Evolutionary conservation across 495 filamentous ascomycete genomes (phyloP).

Genomic region (Daldinia bambusicola): DNA sequence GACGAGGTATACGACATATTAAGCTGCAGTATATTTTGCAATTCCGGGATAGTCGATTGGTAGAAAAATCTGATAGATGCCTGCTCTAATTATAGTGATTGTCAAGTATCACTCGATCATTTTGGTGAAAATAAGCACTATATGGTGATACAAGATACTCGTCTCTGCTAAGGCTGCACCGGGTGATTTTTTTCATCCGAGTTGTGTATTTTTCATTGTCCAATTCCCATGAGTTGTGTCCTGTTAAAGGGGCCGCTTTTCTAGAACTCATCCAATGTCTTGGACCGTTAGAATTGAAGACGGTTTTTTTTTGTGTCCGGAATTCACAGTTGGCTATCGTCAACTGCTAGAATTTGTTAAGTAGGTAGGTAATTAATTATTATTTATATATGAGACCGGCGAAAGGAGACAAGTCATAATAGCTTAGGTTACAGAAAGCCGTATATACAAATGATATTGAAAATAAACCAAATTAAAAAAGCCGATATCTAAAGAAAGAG

Average conservation of each 20-base stretch:
- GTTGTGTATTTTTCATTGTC: neutral
- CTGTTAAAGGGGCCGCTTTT: neutral
- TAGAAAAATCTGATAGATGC: neutral
- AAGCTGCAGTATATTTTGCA: neutral
- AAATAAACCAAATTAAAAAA: no score
- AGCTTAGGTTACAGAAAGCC: neutral
- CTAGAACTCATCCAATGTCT: neutral
- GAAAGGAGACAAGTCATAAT: neutral
- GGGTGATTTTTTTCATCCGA: slow-evolving; percentile 19
- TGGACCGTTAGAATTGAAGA: neutral
- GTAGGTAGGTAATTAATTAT: neutral
- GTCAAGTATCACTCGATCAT: neutral
- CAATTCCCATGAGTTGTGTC: neutral
- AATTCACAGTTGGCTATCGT: neutral
- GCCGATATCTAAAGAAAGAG: no score
- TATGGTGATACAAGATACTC: slow-evolving; percentile 1
- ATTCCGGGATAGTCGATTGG: neutral
- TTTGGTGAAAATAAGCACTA: neutral
- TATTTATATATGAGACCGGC: neutral
- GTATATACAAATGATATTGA: no score
- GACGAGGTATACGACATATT: neutral
- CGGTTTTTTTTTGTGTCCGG: neutral
- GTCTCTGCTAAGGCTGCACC: neutral
- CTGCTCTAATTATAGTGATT: neutral
- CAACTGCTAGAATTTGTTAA: neutral